phyloP scores from a whole-genome alignment of 177 flowering plant species.

The Vitis hybrid region DNA sequence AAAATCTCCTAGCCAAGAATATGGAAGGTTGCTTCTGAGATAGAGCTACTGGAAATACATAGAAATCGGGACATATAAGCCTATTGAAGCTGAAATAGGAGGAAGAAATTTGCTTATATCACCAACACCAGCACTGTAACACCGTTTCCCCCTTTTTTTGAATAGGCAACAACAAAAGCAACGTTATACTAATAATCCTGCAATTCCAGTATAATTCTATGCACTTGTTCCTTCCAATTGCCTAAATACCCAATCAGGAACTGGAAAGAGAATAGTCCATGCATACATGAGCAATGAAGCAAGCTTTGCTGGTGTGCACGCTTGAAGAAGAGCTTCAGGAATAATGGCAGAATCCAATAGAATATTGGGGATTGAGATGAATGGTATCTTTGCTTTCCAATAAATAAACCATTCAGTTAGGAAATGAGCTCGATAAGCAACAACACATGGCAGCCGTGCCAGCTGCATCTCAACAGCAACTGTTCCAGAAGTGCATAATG shows the following conservation, averaged over 20 bases:
- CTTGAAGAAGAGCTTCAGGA: slow-evolving; percentile 83
- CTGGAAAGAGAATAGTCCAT: background rate
- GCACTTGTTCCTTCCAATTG: background rate
- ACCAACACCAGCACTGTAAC: no score
- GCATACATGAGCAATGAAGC: slow-evolving; percentile 55
- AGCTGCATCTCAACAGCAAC: slow-evolving; percentile 90
- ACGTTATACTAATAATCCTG: background rate
- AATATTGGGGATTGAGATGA: slow-evolving; percentile 90
- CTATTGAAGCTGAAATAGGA: no score
- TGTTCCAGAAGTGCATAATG: slow-evolving; percentile 90
- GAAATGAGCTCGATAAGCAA: slow-evolving; percentile 86
- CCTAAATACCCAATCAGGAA: background rate
- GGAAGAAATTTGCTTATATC: no score
- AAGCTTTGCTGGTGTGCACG: slow-evolving; percentile 62
- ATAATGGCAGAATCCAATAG: slow-evolving; percentile 70
- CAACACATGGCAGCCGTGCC: slow-evolving; percentile 80
- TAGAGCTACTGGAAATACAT: no score
- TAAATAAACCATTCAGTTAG: slow-evolving; percentile 80
- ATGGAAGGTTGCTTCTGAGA: no score
- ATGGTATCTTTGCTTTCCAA: slow-evolving; percentile 66
- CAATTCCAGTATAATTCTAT: background rate
- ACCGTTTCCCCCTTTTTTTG: no score
- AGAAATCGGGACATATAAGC: no score
- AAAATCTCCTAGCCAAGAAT: no score
- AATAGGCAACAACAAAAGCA: no score